Conservation (phyloP, 768 basidiomycete genomes). For the Mycena albidolilacea region DNA sequence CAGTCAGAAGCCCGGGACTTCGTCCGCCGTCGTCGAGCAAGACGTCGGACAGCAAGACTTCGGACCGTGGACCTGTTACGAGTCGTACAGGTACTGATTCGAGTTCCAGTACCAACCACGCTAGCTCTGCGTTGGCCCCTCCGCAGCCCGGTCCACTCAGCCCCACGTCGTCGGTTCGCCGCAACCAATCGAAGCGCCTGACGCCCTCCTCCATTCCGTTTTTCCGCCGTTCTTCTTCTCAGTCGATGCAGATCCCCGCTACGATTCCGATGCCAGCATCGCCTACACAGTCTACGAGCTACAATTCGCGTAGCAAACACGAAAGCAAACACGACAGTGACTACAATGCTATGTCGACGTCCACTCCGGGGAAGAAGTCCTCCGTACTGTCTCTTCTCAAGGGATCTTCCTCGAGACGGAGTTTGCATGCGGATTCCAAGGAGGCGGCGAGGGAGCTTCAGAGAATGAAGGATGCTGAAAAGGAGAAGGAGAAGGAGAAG, state of each 20-base stretch:
- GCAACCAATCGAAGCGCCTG: conserved; percentile 82
- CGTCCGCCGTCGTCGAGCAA: conserved; percentile 54
- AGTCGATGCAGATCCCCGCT: conserved; percentile 79
- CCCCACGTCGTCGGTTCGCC: conserved; percentile 78
- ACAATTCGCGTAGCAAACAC: conserved; percentile 55
- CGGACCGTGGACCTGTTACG: conserved; percentile 67
- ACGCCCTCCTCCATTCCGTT: conserved; percentile 96
- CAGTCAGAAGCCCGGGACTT: conserved; percentile 66
- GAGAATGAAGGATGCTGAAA: conserved; percentile 55
- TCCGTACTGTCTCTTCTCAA: conserved; percentile 90
- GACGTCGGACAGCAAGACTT: conserved; percentile 60
- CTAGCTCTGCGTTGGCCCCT: conserved; percentile 67
- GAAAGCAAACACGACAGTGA: conserved; percentile 66
- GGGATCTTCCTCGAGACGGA: conserved; percentile 85
- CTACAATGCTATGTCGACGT: conserved; percentile 64
- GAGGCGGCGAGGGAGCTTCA: conserved; percentile 65
- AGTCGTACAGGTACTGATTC: conserved; percentile 85
- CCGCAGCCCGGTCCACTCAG: conserved; percentile 76
- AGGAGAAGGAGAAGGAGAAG: conserved; percentile 67
- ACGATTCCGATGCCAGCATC: conserved; percentile 67
- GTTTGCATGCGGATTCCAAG: conserved; percentile 78
- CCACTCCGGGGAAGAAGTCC: conserved; percentile 80
- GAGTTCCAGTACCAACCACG: conserved; percentile 79
- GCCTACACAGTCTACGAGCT: conserved; percentile 60
- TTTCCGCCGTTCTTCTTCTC: conserved; percentile 92